A percentile compares a stretch with the other conserved stretches of the same genome.
phyloP scores from a whole-genome alignment of 352 stramenopile genomes.

The Phytophthora rubi region DNA sequence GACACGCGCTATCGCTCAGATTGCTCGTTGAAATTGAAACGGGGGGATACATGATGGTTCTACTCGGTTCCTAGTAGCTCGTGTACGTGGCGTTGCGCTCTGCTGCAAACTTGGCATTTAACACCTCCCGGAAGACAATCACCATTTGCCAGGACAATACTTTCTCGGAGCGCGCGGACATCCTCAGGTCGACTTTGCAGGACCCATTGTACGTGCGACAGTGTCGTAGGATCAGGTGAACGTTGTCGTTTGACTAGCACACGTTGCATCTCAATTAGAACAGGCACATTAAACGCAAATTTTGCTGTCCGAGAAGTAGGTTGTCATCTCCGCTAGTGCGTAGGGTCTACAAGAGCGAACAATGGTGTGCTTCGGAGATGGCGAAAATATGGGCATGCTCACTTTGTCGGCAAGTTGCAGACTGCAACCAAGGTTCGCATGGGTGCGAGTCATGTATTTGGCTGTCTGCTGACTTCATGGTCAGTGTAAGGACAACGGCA shows the following conservation, averaged over 20 bases:
- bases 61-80: neutral
- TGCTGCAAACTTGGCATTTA: neutral
- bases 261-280: neutral
- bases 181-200: neutral
- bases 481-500: no score
- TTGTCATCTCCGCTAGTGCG: neutral
- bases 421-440: no score
- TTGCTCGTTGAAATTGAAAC: no score
- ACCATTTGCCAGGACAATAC: neutral
- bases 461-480: neutral
- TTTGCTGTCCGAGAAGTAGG: neutral
- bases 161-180: neutral
- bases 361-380: no score
- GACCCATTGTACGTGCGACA: neutral
- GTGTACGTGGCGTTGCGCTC: neutral
- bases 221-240: neutral
- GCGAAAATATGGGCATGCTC: no score
- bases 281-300: neutral
- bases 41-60: neutral
- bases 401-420: no score
- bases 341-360: neutral
- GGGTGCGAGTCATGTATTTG: neutral
- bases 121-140: conserved; percentile 1
- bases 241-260: neutral
- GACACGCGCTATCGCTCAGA: no score